These are phyloP conservation scores for Oxyria digyna DNA, from an alignment of 148 eudicot genomes.

Conservation along the genomic window DNA sequence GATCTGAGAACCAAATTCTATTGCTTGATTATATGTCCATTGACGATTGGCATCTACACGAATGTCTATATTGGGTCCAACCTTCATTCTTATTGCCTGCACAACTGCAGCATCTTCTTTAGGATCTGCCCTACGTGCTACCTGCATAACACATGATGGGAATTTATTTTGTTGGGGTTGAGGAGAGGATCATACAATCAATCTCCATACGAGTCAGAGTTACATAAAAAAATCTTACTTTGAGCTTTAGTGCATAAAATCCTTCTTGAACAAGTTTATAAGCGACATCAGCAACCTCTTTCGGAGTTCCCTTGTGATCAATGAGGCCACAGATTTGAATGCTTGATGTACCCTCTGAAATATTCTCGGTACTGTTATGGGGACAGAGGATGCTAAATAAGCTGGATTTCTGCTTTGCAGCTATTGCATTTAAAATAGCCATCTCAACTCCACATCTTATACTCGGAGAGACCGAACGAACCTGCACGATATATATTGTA, in stretches of 20 bases:
- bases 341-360: constrained; percentile 23
- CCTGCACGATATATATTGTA: constrained; percentile 32
- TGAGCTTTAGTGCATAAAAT: constrained; percentile 66
- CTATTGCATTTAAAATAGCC: constrained; percentile 89
- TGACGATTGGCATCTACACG: constrained; percentile 94
- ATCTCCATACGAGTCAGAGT: neutral
- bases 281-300: constrained; percentile 61
- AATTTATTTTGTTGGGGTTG: neutral
- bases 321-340: constrained; percentile 78
- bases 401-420: constrained; percentile 43
- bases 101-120: constrained; percentile 69
- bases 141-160: constrained; percentile 31
- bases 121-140: constrained; percentile 76
- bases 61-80: constrained; percentile 50
- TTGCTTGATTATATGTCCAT: constrained; percentile 78
- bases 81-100: constrained; percentile 60
- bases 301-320: constrained; percentile 64
- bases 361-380: constrained; percentile 14
- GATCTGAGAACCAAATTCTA: constrained; percentile 51
- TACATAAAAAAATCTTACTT: constrained; percentile 31
- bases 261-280: constrained; percentile 62
- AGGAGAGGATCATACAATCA: neutral
- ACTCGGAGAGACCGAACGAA: constrained; percentile 67
- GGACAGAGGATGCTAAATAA: constrained; percentile 50
- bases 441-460: constrained; percentile 94